phyloP scores from a whole-genome alignment of 2,329 filamentous ascomycete species.

The Fusarium duplospermum region DNA sequence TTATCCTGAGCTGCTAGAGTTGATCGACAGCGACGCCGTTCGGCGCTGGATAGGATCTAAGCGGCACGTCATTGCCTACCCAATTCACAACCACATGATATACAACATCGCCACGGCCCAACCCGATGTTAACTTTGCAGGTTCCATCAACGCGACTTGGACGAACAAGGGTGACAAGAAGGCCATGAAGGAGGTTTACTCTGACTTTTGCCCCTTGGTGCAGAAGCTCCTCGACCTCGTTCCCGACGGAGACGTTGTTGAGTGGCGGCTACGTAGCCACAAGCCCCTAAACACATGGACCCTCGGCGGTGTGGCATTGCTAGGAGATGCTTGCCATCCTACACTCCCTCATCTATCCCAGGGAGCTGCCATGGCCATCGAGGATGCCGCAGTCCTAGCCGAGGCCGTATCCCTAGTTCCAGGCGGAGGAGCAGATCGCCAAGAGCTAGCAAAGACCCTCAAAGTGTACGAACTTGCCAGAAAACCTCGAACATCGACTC shows the following conservation, averaged over 20 bases:
- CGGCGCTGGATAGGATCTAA: conserved; percentile 21
- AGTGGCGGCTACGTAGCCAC: conserved; percentile 22
- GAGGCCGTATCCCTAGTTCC: background rate
- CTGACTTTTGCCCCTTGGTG: conserved; percentile 14
- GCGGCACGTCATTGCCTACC: conserved; percentile 24
- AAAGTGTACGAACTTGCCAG: conserved; percentile 8
- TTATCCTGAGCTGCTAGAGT: conserved; percentile 12
- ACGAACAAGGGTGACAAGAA: conserved; percentile 21
- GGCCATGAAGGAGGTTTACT: conserved; percentile 21
- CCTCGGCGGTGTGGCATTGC: background rate
- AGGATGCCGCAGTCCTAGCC: conserved; percentile 3
- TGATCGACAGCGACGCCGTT: conserved; percentile 6
- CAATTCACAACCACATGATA: conserved; percentile 23
- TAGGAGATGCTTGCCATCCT: conserved; percentile 19
- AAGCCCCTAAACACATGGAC: conserved; percentile 18
- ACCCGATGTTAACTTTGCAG: conserved; percentile 23
- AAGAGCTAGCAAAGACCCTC: background rate
- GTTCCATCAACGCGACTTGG: conserved; percentile 15
- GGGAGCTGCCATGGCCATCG: conserved; percentile 22
- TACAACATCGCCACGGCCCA: conserved; percentile 22
- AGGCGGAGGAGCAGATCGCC: background rate
- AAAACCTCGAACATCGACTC: conserved; percentile 3
- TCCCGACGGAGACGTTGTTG: conserved; percentile 4
- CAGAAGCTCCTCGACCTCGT: conserved; percentile 15
- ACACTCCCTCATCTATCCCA: conserved; percentile 17